Conservation (phyloP, 371 early-diverging fungal species). For the Mucor velutinosus region DNA sequence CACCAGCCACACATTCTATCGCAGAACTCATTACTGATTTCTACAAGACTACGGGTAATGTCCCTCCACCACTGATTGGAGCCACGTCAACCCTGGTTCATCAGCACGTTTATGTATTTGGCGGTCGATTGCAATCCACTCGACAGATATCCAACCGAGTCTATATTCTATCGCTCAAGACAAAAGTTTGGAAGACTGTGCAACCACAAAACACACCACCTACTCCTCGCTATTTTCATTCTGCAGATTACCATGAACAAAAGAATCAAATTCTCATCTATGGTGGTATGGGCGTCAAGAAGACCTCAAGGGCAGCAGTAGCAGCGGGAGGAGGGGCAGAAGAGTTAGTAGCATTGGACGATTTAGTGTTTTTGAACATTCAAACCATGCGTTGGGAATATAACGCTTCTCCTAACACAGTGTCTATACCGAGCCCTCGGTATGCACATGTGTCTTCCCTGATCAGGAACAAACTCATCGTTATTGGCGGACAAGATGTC, state of each 20-base stretch:
- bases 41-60: constrained; percentile 42
- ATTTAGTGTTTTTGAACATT: constrained; percentile 57
- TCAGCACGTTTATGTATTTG: constrained; percentile 65
- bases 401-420: constrained; percentile 12
- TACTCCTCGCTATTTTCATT: constrained; percentile 72
- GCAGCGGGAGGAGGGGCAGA: constrained; percentile 3
- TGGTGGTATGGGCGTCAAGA: constrained; percentile 58
- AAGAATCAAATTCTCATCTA: constrained; percentile 47
- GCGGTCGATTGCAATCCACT: constrained; percentile 61
- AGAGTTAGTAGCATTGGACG: constrained; percentile 48
- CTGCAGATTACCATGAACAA: constrained; percentile 41
- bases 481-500: constrained; percentile 76
- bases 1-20: constrained; percentile 34
- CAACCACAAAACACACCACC: constrained; percentile 34
- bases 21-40: constrained; percentile 43
- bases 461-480: constrained; percentile 52
- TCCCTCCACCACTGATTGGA: constrained; percentile 73
- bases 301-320: neutral
- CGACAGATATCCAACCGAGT: constrained; percentile 61
- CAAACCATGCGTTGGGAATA: constrained; percentile 50
- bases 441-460: constrained; percentile 71
- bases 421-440: constrained; percentile 52
- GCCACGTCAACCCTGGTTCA: constrained; percentile 61
- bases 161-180: constrained; percentile 57
- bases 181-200: constrained; percentile 47